Conservation (phyloP, 2,329 filamentous ascomycete species). For the Fusarium hainanense region DNA sequence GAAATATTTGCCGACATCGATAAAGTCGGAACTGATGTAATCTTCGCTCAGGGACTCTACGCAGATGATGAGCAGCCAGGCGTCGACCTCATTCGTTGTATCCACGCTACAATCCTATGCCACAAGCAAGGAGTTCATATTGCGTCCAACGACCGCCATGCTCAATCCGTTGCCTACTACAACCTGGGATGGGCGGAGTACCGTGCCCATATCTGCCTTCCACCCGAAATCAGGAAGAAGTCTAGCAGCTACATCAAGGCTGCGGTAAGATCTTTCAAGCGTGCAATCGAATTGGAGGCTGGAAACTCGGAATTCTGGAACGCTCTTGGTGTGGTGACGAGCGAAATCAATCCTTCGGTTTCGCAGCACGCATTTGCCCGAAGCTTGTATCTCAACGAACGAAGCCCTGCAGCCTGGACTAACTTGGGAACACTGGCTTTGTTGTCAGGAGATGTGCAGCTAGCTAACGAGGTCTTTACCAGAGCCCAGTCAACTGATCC, state of each 20-base stretch:
- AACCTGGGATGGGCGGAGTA: conserved; percentile 96
- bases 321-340: conserved; percentile 89
- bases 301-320: conserved; percentile 98
- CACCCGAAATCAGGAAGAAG: conserved; percentile 63
- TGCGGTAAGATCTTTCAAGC: conserved; percentile 90
- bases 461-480: conserved; percentile 92
- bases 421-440: conserved; percentile 91
- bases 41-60: conserved; percentile 58
- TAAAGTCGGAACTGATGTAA: conserved; percentile 61
- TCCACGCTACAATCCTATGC: conserved; percentile 81
- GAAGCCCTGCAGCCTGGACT: conserved; percentile 86
- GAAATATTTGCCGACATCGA: conserved; percentile 77
- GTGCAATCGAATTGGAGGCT: conserved; percentile 93
- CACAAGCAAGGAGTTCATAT: conserved; percentile 87
- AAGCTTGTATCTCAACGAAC: conserved; percentile 91
- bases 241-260: conserved; percentile 79
- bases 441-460: conserved; percentile 81
- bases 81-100: conserved; percentile 65
- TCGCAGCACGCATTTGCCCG: conserved; percentile 94
- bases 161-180: conserved; percentile 95
- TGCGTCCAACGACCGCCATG: conserved; percentile 79
- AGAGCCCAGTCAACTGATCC: conserved; percentile 94
- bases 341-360: conserved; percentile 84
- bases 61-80: conserved; percentile 60
- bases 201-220: conserved; percentile 77